These are phyloP conservation scores for Calonectria pseudoreteaudii DNA, from an alignment of 2,329 filamentous ascomycete species.

Conservation along the genomic window DNA sequence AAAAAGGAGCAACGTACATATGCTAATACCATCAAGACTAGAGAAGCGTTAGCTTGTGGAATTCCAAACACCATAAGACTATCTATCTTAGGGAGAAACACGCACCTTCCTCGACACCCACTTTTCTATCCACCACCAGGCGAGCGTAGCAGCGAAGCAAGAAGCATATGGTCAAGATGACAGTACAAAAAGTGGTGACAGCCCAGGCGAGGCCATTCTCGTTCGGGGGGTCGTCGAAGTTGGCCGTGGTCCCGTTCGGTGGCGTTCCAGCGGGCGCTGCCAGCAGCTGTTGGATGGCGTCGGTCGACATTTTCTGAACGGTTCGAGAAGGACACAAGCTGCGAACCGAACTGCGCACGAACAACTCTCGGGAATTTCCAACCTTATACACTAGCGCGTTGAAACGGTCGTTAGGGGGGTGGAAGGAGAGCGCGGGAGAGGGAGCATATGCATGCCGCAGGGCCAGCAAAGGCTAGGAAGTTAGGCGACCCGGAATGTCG, in stretches of 20 bases:
- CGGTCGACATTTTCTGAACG: background rate
- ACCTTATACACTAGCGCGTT: background rate
- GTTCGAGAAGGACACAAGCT: background rate
- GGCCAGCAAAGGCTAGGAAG: background rate
- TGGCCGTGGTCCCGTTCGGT: slow-evolving; percentile 15
- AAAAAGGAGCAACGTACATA: slow-evolving; percentile 12
- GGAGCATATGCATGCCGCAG: slow-evolving; percentile 1
- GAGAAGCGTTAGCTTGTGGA: background rate
- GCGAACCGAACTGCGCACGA: background rate
- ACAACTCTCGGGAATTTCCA: background rate
- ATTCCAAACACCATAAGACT: background rate
- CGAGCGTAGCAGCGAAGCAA: slow-evolving; percentile 16
- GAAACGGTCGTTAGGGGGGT: background rate
- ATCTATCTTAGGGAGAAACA: background rate
- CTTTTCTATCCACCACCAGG: slow-evolving; percentile 3
- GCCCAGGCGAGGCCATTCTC: slow-evolving; percentile 14
- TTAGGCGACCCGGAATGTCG: background rate
- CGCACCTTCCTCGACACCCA: slow-evolving; percentile 21
- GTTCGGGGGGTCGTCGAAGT: slow-evolving; percentile 27
- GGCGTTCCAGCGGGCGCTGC: slow-evolving; percentile 17
- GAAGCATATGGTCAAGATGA: slow-evolving; percentile 20
- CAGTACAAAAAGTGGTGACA: slow-evolving; percentile 20
- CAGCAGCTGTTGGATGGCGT: slow-evolving; percentile 16
- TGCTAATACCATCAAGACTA: slow-evolving; percentile 24
- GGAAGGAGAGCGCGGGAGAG: background rate